Conservation (phyloP, 768 basidiomycete genomes). For the Mrakia frigida region DNA sequence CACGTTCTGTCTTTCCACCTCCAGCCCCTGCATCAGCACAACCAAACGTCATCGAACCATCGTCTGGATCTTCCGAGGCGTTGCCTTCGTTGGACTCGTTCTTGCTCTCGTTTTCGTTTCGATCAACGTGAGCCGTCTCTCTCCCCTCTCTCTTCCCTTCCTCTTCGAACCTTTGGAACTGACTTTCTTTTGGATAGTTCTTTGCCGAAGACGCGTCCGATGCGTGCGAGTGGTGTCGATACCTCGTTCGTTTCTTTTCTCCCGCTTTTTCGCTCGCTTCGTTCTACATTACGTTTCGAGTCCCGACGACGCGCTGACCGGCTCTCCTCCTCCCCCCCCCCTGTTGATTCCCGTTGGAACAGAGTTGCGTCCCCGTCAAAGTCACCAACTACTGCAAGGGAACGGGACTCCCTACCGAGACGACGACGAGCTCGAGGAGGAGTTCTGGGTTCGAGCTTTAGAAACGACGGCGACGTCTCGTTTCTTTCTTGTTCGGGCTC, state of each 20-base stretch:
- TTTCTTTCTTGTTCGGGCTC: no score
- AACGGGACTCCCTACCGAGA: constrained; percentile 18
- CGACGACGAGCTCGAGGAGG: background rate
- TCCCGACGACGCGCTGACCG: no score
- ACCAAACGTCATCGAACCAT: constrained; percentile 66
- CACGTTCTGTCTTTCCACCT: background rate
- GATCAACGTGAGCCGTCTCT: constrained; percentile 65
- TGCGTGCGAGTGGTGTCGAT: constrained; percentile 52
- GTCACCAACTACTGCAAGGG: constrained; percentile 24
- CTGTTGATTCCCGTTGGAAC: background rate
- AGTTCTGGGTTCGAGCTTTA: no score
- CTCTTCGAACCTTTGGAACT: background rate
- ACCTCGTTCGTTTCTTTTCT: background rate
- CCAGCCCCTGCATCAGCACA: constrained; percentile 68
- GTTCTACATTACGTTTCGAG: no score
- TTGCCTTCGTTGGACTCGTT: constrained; percentile 68
- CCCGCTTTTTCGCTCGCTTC: background rate
- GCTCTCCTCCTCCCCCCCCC: no score
- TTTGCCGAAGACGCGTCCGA: constrained; percentile 75
- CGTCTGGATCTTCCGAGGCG: constrained; percentile 66
- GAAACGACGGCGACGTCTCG: no score
- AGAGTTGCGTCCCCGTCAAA: background rate
- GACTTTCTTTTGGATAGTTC: background rate
- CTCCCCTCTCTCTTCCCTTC: background rate
- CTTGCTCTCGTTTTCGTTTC: constrained; percentile 75